Conservation (phyloP, 176 grass and related monocot species). For the Panicum miliaceum region DNA sequence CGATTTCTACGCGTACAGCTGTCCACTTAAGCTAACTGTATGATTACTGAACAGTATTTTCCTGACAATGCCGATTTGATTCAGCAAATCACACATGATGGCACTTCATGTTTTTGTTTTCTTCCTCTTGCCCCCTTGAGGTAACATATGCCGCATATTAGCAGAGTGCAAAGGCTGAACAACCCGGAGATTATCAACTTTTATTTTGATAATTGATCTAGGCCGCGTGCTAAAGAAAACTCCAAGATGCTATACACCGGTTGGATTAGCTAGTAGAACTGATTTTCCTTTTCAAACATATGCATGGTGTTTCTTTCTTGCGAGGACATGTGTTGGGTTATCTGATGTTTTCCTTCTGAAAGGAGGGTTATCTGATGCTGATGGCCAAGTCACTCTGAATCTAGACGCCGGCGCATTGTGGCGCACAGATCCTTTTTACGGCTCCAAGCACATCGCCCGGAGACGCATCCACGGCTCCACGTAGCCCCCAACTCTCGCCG, state of each 20-base stretch:
- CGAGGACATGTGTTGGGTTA: neutral
- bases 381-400: neutral
- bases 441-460: neutral
- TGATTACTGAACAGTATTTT: neutral
- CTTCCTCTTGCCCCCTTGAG: too few relatives aligned
- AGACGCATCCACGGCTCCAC: conserved; percentile 36
- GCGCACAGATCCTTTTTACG: neutral
- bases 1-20: neutral
- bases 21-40: neutral
- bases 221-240: too few relatives aligned
- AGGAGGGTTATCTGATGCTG: neutral
- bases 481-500: neutral
- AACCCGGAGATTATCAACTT: too few relatives aligned
- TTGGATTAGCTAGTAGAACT: too few relatives aligned
- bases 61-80: neutral
- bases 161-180: too few relatives aligned
- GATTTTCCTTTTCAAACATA: neutral
- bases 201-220: too few relatives aligned
- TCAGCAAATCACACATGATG: too few relatives aligned
- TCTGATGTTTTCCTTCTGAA: neutral
- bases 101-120: too few relatives aligned
- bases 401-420: neutral
- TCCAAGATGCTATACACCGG: too few relatives aligned
- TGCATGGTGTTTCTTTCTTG: neutral
- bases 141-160: too few relatives aligned